A percentile compares a stretch with the other conserved stretches of the same genome.
These are phyloP conservation scores for Globisporangium emineosum DNA, from an alignment of 352 stramenopile genomes.

Conservation along the genomic window DNA sequence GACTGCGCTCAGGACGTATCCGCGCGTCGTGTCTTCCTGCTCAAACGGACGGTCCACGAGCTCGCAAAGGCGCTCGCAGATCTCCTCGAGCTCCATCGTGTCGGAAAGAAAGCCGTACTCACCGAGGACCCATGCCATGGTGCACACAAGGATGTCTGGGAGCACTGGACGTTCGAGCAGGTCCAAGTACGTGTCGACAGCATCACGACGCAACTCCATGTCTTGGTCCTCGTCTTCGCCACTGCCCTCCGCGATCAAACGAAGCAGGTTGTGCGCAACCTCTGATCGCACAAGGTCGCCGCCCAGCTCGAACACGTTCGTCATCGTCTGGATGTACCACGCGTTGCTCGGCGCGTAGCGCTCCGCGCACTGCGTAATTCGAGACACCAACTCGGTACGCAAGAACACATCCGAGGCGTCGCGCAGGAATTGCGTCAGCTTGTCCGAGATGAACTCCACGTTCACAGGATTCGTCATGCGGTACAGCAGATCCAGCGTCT, in stretches of 20 bases:
- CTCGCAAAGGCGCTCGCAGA: constrained; percentile 94
- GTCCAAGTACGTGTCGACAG: constrained; percentile 96
- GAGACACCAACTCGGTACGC: constrained; percentile 94
- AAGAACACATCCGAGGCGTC: constrained; percentile 97
- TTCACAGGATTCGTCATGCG: constrained; percentile 99
- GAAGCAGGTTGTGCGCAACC: constrained; percentile 97
- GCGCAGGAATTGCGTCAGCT: constrained; percentile 95
- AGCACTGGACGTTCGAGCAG: constrained; percentile 95
- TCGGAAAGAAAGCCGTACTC: constrained; percentile 98
- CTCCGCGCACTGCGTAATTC: constrained; percentile 98
- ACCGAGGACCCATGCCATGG: constrained; percentile 98
- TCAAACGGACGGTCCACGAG: constrained; percentile 86
- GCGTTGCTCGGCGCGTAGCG: constrained; percentile 95
- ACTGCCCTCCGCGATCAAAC: constrained; percentile 96
- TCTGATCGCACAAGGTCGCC: constrained; percentile 97
- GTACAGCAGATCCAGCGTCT: constrained; percentile 96
- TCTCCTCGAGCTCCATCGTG: constrained; percentile 90
- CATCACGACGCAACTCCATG: constrained; percentile 95
- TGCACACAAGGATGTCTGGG: constrained; percentile 95
- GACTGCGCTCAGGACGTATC: constrained; percentile 95
- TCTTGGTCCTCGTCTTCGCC: constrained; percentile 96
- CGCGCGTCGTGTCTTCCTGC: constrained; percentile 91
- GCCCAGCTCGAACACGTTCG: constrained; percentile 93
- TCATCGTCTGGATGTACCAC: constrained; percentile 99
- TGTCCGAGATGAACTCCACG: constrained; percentile 99